Evolutionary conservation across 257 asterid genomes (phyloP).

Genomic region (Solanum sparsipilum): DNA sequence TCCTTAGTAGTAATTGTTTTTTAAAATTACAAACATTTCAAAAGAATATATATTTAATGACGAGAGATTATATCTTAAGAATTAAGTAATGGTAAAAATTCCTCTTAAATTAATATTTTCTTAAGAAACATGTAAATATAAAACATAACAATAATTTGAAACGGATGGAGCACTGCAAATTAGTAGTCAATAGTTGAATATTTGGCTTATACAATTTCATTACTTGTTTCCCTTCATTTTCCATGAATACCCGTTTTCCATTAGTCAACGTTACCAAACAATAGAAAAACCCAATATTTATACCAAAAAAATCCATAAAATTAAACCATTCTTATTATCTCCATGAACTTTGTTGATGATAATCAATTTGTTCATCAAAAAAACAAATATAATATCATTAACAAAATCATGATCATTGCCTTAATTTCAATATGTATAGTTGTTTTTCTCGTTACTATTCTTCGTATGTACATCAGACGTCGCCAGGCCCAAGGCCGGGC

Average conservation of each 20-base stretch:
- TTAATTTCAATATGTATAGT: constrained; percentile 50
- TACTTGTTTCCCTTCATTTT: not conserved
- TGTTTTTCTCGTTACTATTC: constrained; percentile 33
- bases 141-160: not conserved
- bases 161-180: not conserved
- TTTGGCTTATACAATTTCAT: not conserved
- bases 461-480: constrained; percentile 55
- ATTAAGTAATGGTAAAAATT: rapidly evolving
- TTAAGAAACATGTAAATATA: rapidly evolving
- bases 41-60: not conserved
- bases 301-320: not conserved
- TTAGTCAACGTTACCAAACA: not conserved
- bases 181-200: constrained; percentile 23
- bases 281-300: not conserved
- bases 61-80: not conserved
- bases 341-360: constrained; percentile 29
- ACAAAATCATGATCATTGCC: constrained; percentile 55
- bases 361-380: not conserved
- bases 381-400: constrained; percentile 18
- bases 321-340: not conserved
- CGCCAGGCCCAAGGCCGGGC: constrained; percentile 53
- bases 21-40: rapidly evolving
- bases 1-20: not conserved
- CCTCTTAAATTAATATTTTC: not conserved
- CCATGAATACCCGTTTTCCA: not conserved